Conservation (phyloP, 495 filamentous ascomycete species). For the Cenococcum geophilum region DNA sequence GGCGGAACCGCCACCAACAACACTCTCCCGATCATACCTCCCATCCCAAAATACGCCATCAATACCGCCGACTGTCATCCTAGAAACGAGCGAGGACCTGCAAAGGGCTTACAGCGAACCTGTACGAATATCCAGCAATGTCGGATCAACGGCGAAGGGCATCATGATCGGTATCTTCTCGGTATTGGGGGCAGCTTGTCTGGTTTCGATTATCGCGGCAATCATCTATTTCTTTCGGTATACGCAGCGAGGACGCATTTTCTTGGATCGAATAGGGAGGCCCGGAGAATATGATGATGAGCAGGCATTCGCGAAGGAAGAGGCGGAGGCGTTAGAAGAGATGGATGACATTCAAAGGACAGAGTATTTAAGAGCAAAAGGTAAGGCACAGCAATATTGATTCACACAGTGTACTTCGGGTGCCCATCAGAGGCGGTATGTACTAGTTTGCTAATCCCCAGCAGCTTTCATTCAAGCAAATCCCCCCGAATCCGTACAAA, state of each 20-base stretch:
- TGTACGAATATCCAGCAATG: conserved; percentile 28
- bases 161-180: conserved; percentile 92
- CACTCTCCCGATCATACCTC: conserved; percentile 18
- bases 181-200: conserved; percentile 86
- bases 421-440: not conserved
- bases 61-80: conserved; percentile 14
- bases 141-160: conserved; percentile 49
- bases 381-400: conserved; percentile 43
- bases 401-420: not conserved
- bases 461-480: conserved; percentile 90
- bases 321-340: conserved; percentile 85
- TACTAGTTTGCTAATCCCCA: conserved; percentile 19
- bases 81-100: conserved; percentile 8
- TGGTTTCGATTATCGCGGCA: conserved; percentile 74
- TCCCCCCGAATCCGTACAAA: conserved; percentile 89
- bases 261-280: conserved; percentile 86
- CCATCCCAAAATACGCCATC: conserved; percentile 19
- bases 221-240: conserved; percentile 92
- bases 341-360: conserved; percentile 91
- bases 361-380: conserved; percentile 93
- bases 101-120: conserved; percentile 18
- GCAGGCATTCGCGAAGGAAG: conserved; percentile 82
- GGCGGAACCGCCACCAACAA: conserved; percentile 17
- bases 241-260: conserved; percentile 80
- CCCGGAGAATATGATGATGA: conserved; percentile 98